These are phyloP conservation scores for Cryphonectria naterciae DNA, from an alignment of 2,329 filamentous ascomycete genomes.

Conservation along the genomic window DNA sequence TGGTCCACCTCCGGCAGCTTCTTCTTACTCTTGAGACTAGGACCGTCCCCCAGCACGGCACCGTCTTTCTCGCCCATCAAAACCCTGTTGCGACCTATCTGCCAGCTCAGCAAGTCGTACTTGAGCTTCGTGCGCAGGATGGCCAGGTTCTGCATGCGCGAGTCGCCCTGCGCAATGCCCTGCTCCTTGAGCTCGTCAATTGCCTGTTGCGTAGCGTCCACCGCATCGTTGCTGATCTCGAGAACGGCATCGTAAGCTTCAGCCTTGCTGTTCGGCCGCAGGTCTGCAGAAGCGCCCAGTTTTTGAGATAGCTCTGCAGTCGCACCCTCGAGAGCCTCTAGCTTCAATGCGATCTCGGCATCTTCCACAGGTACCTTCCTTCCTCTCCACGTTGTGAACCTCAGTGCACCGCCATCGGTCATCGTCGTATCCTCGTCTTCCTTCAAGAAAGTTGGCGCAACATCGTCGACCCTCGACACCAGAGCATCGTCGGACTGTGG, in stretches of 20 bases:
- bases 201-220: slow-evolving; percentile 89
- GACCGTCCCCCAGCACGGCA: slow-evolving; percentile 57
- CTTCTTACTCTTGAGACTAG: slow-evolving; percentile 43
- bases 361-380: slow-evolving; percentile 89
- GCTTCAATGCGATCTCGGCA: slow-evolving; percentile 83
- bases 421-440: slow-evolving; percentile 57
- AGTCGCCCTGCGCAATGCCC: slow-evolving; percentile 80
- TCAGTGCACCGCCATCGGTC: slow-evolving; percentile 58
- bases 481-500: slow-evolving; percentile 66
- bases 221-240: slow-evolving; percentile 87
- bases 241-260: slow-evolving; percentile 91
- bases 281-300: slow-evolving; percentile 48
- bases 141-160: slow-evolving; percentile 88
- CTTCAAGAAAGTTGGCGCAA: slow-evolving; percentile 71
- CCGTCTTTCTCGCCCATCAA: slow-evolving; percentile 85
- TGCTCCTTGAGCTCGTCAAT: slow-evolving; percentile 89
- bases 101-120: slow-evolving; percentile 92
- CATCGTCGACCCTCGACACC: slow-evolving; percentile 67
- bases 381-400: slow-evolving; percentile 82
- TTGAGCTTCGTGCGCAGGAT: slow-evolving; percentile 92
- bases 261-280: slow-evolving; percentile 69
- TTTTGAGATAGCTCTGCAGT: slow-evolving; percentile 53
- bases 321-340: slow-evolving; percentile 68
- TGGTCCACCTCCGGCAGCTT: slow-evolving; percentile 62
- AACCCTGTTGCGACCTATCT: slow-evolving; percentile 89